Percentiles rank a stretch among this genome's conserved stretches.
Conservation (phyloP, 1,284 basidiomycete genomes). For the Somion occarium region DNA sequence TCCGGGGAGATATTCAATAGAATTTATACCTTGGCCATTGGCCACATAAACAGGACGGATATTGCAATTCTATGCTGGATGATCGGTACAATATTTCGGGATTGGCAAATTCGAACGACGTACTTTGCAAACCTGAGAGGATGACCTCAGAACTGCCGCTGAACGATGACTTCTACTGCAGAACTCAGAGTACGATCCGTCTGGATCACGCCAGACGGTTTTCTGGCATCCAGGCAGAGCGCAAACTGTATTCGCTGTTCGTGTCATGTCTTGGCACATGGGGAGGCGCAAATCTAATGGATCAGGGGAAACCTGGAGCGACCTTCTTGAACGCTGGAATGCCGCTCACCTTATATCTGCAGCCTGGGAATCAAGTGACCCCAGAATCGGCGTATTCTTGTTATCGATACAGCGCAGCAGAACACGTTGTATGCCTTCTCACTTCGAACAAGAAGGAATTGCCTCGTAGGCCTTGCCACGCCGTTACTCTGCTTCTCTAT, state of each 20-base stretch:
- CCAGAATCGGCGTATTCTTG: too few relatives aligned
- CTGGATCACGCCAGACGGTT: conserved; percentile 19
- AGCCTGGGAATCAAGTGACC: too few relatives aligned
- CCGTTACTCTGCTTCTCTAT: too few relatives aligned
- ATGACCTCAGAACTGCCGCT: conserved; percentile 9
- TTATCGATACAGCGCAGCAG: too few relatives aligned
- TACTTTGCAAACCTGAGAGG: conserved; percentile 16
- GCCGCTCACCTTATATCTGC: too few relatives aligned
- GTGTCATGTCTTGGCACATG: not conserved
- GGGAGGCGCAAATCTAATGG: too few relatives aligned
- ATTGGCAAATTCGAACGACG: not conserved
- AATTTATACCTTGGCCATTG: conserved; percentile 16
- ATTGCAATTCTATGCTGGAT: conserved; percentile 21
- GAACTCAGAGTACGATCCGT: conserved; percentile 21
- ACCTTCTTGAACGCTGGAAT: too few relatives aligned
- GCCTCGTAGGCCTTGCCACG: too few relatives aligned
- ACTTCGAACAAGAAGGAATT: too few relatives aligned
- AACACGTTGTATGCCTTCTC: too few relatives aligned
- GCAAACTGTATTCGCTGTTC: not conserved
- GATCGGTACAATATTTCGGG: not conserved
- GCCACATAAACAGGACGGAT: conserved; percentile 18
- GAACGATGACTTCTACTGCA: conserved; percentile 18
- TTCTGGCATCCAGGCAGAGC: conserved; percentile 14
- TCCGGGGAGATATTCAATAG: too few relatives aligned
- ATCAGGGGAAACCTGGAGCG: too few relatives aligned